Evolutionary conservation across 345 rosid species (phyloP).

Genomic region (Citrus hindsii): DNA sequence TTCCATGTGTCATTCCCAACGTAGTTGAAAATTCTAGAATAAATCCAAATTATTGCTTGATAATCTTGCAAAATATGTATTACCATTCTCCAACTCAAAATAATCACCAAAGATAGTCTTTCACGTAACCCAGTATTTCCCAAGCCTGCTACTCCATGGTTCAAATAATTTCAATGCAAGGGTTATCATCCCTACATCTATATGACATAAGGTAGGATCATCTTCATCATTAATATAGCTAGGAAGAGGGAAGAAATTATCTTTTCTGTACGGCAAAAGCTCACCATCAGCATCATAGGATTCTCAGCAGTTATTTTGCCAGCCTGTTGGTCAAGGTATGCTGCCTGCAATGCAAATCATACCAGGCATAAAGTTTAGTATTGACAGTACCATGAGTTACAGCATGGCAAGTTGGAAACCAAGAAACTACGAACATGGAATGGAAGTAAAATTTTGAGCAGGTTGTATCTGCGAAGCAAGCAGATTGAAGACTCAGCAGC

Average conservation of each 20-base stretch:
- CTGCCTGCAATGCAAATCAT: conserved; percentile 55
- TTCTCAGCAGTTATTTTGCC: conserved; percentile 27
- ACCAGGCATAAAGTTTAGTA: conserved; percentile 14
- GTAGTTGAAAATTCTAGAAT: background rate
- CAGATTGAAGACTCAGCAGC: conserved; percentile 73
- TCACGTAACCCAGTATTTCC: background rate
- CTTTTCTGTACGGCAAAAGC: conserved; percentile 16
- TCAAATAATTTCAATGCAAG: background rate
- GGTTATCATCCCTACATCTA: background rate
- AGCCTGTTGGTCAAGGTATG: conserved; percentile 55
- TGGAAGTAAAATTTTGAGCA: conserved; percentile 72
- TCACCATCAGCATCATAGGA: conserved; percentile 75
- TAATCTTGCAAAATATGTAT: background rate
- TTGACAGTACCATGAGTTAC: background rate
- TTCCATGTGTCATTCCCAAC: background rate
- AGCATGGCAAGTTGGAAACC: conserved; percentile 3
- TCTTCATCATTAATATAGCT: background rate
- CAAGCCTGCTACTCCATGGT: background rate
- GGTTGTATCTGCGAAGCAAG: conserved; percentile 74
- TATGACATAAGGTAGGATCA: background rate
- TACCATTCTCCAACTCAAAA: background rate
- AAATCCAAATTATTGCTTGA: background rate
- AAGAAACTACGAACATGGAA: conserved; percentile 55
- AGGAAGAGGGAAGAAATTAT: background rate
- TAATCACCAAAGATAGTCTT: background rate